phyloP scores from a whole-genome alignment of 2,329 filamentous ascomycete species.

The Penicillium sp. region DNA sequence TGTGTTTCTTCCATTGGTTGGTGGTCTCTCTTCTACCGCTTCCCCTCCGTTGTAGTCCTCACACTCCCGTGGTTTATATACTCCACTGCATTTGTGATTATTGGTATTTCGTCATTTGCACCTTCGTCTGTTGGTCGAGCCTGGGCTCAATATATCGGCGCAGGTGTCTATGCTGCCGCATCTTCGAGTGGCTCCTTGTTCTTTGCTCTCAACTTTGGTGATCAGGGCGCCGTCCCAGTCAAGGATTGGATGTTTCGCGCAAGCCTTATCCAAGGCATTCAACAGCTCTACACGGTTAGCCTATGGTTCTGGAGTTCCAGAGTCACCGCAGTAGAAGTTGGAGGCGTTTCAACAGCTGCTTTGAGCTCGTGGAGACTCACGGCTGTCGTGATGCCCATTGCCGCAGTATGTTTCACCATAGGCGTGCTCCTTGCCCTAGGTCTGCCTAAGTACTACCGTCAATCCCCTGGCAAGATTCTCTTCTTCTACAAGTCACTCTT shows the following conservation, averaged over 20 bases:
- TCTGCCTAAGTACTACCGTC: constrained; percentile 67
- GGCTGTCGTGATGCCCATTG: constrained; percentile 59
- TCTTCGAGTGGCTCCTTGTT: constrained; percentile 64
- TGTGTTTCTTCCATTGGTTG: constrained; percentile 59
- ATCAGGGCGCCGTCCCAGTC: constrained; percentile 62
- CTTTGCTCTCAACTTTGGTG: constrained; percentile 68
- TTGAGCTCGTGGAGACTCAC: constrained; percentile 48
- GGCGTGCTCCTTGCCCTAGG: constrained; percentile 60
- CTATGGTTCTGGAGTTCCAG: constrained; percentile 66
- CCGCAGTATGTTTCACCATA: constrained; percentile 57
- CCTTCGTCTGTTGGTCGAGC: constrained; percentile 40
- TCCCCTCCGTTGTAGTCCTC: constrained; percentile 59
- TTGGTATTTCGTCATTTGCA: constrained; percentile 61
- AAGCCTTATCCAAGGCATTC: constrained; percentile 65
- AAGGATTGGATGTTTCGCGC: constrained; percentile 67
- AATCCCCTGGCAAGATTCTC: constrained; percentile 62
- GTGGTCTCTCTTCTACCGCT: constrained; percentile 62
- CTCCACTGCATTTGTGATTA: constrained; percentile 61
- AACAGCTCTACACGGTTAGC: constrained; percentile 64
- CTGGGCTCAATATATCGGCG: constrained; percentile 62
- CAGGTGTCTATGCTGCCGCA: constrained; percentile 61
- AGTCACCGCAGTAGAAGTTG: constrained; percentile 41
- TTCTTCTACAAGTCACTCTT: constrained; percentile 64
- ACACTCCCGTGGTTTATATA: constrained; percentile 64
- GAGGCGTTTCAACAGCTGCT: constrained; percentile 36